Conservation (phyloP, 495 filamentous ascomycete species). For the Neurospora sp. region DNA sequence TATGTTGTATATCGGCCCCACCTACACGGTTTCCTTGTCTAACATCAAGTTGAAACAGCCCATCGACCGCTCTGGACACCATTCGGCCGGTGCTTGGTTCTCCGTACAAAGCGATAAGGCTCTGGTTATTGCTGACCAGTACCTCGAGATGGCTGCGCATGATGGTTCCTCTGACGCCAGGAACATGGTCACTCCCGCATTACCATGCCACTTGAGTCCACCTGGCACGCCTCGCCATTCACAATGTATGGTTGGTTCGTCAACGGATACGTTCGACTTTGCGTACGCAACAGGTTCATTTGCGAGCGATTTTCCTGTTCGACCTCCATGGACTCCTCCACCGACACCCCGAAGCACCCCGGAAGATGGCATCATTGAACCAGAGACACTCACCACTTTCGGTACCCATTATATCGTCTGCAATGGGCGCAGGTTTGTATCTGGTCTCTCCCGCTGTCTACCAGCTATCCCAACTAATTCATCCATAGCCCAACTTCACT, state of each 20-base stretch:
- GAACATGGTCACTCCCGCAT: neutral
- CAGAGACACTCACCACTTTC: neutral
- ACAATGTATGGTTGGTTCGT: neutral
- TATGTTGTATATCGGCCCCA: conserved; percentile 7
- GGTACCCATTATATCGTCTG: neutral
- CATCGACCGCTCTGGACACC: neutral
- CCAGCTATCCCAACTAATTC: neutral
- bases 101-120: neutral
- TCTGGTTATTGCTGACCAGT: neutral
- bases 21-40: neutral
- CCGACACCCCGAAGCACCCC: conserved; percentile 4
- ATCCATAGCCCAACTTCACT: conserved; percentile 9
- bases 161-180: neutral
- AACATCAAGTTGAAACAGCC: neutral
- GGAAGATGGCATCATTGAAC: neutral
- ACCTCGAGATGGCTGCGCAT: neutral
- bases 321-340: conserved; percentile 11
- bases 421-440: conserved; percentile 14
- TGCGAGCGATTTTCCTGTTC: neutral
- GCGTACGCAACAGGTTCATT: neutral
- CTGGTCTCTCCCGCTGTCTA: neutral
- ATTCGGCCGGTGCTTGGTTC: neutral
- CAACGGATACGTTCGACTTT: neutral
- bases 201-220: neutral
- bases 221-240: neutral